Conservation (phyloP, 2,329 filamentous ascomycete species). For the Beauveria sp. region DNA sequence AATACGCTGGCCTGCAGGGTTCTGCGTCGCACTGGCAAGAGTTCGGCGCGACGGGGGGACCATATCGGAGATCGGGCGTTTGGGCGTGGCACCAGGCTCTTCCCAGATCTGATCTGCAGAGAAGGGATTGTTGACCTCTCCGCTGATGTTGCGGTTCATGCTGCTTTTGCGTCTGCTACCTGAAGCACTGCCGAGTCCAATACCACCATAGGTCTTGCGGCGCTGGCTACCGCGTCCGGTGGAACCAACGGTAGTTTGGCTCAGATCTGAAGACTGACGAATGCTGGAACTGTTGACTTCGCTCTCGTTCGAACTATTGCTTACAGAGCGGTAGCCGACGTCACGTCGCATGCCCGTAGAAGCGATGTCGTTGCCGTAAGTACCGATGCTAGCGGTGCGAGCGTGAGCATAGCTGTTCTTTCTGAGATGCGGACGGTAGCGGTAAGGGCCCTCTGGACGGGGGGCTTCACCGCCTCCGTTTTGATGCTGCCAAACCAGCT, state of each 20-base stretch:
- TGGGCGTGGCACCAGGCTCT: constrained; percentile 54
- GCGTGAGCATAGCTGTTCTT: constrained; percentile 66
- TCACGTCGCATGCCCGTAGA: constrained; percentile 40
- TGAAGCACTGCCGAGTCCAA: constrained; percentile 28
- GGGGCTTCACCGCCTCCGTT: constrained; percentile 44
- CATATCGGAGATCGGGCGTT: constrained; percentile 22
- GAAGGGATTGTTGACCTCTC: constrained; percentile 58
- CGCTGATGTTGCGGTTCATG: constrained; percentile 62
- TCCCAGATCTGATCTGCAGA: constrained; percentile 82
- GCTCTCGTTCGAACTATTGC: constrained; percentile 44
- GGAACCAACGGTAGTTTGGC: constrained; percentile 3
- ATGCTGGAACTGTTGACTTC: constrained; percentile 30
- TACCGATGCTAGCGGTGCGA: constrained; percentile 51
- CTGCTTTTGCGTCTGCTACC: constrained; percentile 53
- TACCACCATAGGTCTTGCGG: constrained; percentile 34
- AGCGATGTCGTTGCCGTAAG: constrained; percentile 38
- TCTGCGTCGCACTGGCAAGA: constrained; percentile 26
- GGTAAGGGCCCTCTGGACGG: constrained; percentile 57
- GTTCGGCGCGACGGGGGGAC: constrained; percentile 23
- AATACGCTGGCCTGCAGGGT: constrained; percentile 15
- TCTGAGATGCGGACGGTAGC: constrained; percentile 60
- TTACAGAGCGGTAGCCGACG: constrained; percentile 37
- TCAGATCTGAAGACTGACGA: constrained; percentile 7
- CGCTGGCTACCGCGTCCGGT: constrained; percentile 17
- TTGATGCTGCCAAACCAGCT: constrained; percentile 71